These are phyloP conservation scores for Xylariaceae sp. DNA, from an alignment of 2,329 filamentous ascomycete species.

Conservation along the genomic window DNA sequence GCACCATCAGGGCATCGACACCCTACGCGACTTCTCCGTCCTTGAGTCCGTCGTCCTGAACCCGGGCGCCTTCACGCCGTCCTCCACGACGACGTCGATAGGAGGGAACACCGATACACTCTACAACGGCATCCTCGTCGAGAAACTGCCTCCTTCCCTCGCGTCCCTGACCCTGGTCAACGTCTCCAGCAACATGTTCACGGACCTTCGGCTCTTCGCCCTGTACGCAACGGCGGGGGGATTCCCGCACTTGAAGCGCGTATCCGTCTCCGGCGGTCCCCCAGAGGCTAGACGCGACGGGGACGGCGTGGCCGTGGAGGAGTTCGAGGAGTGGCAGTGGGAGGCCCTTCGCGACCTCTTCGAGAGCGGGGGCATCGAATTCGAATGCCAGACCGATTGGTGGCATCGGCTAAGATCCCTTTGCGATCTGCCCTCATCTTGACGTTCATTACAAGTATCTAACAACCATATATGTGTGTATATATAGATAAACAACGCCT, in stretches of 20 bases:
- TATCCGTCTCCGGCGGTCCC: conserved; percentile 15
- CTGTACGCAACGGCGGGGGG: conserved; percentile 8
- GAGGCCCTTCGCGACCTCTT: conserved; percentile 13
- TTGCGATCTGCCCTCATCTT: conserved; percentile 17
- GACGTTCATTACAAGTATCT: too few species aligned
- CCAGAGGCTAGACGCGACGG: conserved; percentile 7
- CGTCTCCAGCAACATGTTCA: conserved; percentile 13
- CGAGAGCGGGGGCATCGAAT: conserved; percentile 8
- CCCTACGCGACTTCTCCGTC: conserved; percentile 14
- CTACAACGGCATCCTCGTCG: conserved; percentile 10
- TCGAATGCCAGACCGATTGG: conserved; percentile 15
- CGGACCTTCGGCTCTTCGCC: conserved; percentile 14
- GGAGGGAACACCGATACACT: not conserved
- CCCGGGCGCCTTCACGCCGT: conserved; percentile 13
- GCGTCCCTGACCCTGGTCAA: conserved; percentile 13
- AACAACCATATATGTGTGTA: too few species aligned
- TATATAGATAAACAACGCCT: too few species aligned
- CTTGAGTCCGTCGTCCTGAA: conserved; percentile 17
- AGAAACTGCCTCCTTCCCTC: conserved; percentile 14
- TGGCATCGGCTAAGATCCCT: conserved; percentile 14
- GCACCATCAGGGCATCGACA: conserved; percentile 17
- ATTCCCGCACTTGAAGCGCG: conserved; percentile 13
- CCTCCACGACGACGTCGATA: not conserved
- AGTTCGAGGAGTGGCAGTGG: conserved; percentile 14
- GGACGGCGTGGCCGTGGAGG: conserved; percentile 3